Percentiles rank a stretch among this genome's conserved stretches.
phyloP scores from a whole-genome alignment of 352 stramenopile species.

The Albugo candida region DNA sequence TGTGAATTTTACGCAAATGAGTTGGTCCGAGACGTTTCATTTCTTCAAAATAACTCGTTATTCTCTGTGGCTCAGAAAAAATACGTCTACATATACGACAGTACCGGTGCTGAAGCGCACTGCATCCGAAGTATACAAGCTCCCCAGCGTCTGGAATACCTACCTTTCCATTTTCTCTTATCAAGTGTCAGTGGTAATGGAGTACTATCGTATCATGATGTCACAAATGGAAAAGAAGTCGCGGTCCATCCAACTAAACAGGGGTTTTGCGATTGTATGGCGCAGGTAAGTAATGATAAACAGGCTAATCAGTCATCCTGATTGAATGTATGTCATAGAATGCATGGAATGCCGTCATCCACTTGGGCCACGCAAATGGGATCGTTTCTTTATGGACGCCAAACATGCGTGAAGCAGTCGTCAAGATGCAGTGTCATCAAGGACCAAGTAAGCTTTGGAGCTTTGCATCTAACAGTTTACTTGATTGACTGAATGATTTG shows the following conservation, averaged over 20 bases:
- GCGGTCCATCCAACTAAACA: constrained; percentile 83
- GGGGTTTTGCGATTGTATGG: constrained; percentile 83
- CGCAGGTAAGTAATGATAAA: constrained; percentile 5
- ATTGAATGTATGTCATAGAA: constrained; percentile 52
- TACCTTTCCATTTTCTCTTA: constrained; percentile 98
- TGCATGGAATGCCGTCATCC: constrained; percentile 91
- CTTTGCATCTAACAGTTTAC: neutral
- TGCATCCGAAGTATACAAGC: constrained; percentile 85
- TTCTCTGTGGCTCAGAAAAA: constrained; percentile 95
- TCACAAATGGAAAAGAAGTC: constrained; percentile 87
- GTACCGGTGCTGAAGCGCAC: constrained; percentile 92
- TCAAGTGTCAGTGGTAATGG: constrained; percentile 84
- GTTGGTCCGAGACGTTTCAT: constrained; percentile 87
- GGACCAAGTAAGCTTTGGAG: constrained; percentile 67
- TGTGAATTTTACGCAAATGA: constrained; percentile 91
- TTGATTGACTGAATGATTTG: constrained; percentile 1
- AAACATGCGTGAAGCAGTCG: constrained; percentile 82
- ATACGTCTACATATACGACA: constrained; percentile 97
- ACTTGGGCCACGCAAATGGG: constrained; percentile 92
- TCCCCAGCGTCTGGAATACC: constrained; percentile 87
- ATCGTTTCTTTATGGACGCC: constrained; percentile 98
- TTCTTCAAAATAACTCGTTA: constrained; percentile 96
- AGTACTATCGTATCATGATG: constrained; percentile 91
- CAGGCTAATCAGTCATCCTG: neutral
- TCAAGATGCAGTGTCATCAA: constrained; percentile 96